Percentiles rank a stretch among this genome's conserved stretches.
Conservation (phyloP, 352 stramenopile species). For the Chrysophaeum taylorii region DNA sequence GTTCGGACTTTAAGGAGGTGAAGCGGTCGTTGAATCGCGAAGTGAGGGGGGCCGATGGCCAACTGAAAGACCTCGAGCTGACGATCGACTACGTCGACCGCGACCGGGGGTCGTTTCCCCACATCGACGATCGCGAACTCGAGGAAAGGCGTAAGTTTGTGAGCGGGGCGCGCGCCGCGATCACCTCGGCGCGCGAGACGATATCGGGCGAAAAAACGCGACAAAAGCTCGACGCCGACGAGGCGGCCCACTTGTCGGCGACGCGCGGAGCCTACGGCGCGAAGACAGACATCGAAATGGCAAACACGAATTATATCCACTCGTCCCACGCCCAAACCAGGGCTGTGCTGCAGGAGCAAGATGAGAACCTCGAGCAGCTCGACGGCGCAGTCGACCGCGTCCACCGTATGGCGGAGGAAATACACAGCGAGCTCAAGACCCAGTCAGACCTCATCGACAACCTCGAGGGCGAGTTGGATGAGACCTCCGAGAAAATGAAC, state of each 20-base stretch:
- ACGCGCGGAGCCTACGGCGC: neutral
- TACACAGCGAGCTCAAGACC: slow-evolving; percentile 16
- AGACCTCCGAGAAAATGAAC: slow-evolving; percentile 18
- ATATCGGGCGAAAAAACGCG: neutral
- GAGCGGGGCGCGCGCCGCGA: neutral
- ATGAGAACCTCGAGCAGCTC: slow-evolving; percentile 7
- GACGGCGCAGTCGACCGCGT: slow-evolving; percentile 18
- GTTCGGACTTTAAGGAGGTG: neutral
- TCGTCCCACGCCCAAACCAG: neutral
- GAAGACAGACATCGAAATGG: neutral
- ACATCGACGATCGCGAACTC: slow-evolving; percentile 22
- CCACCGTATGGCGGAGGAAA: slow-evolving; percentile 1
- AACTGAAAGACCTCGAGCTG: slow-evolving; percentile 9
- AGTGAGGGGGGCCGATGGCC: neutral
- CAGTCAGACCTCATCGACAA: slow-evolving; percentile 11
- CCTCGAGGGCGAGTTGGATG: slow-evolving; percentile 10
- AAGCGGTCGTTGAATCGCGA: neutral
- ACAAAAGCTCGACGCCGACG: neutral
- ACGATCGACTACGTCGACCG: slow-evolving; percentile 20
- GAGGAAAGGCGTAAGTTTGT: slow-evolving; percentile 10
- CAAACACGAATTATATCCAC: slow-evolving; percentile 13
- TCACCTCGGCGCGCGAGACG: neutral
- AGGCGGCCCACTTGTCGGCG: neutral
- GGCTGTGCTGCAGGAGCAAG: neutral
- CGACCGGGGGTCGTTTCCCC: slow-evolving; percentile 1